A percentile compares a stretch with the other conserved stretches of the same genome.
Evolutionary conservation across 352 stramenopile species (phyloP).

Genomic region (Phytophthora crassamura): DNA sequence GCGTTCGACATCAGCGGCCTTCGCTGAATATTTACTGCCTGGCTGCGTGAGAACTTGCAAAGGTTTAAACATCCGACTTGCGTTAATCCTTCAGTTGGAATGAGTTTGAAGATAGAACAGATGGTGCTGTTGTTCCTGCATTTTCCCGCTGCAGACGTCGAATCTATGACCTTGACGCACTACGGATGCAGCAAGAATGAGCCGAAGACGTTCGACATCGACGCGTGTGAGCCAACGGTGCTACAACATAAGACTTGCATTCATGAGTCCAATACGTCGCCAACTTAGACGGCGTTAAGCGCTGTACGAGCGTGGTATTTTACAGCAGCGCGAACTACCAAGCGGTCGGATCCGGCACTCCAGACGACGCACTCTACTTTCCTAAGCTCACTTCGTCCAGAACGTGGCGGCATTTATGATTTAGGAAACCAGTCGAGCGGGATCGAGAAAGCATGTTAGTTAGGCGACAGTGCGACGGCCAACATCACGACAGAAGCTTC

Average conservation of each 20-base stretch:
- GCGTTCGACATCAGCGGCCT: too few species aligned
- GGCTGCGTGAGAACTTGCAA: too few species aligned
- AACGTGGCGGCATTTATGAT: conserved; percentile 18
- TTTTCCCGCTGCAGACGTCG: not conserved
- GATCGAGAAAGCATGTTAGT: conserved; percentile 3
- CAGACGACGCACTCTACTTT: conserved; percentile 18
- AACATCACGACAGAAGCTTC: conserved; percentile 6
- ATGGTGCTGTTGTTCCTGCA: not conserved
- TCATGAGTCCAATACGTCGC: not conserved
- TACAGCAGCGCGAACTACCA: conserved; percentile 20
- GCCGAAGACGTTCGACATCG: conserved; percentile 1
- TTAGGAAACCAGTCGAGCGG: conserved; percentile 15
- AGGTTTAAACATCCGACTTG: too few species aligned
- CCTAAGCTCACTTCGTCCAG: conserved; percentile 16
- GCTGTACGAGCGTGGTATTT: conserved; percentile 11
- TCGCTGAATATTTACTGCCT: too few species aligned
- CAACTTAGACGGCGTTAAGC: conserved; percentile 16
- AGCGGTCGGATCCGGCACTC: conserved; percentile 7
- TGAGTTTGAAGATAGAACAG: not conserved
- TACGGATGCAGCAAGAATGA: not conserved
- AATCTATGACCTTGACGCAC: conserved; percentile 13
- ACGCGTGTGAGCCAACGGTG: conserved; percentile 6
- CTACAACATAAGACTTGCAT: conserved; percentile 11
- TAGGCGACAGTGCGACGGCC: not conserved
- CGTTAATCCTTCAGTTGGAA: too few species aligned